Evolutionary conservation across 345 rosid genomes (phyloP), one percentile per base, ranked within the genome.

Genomic region (Bruguiera sexangula): DNA sequence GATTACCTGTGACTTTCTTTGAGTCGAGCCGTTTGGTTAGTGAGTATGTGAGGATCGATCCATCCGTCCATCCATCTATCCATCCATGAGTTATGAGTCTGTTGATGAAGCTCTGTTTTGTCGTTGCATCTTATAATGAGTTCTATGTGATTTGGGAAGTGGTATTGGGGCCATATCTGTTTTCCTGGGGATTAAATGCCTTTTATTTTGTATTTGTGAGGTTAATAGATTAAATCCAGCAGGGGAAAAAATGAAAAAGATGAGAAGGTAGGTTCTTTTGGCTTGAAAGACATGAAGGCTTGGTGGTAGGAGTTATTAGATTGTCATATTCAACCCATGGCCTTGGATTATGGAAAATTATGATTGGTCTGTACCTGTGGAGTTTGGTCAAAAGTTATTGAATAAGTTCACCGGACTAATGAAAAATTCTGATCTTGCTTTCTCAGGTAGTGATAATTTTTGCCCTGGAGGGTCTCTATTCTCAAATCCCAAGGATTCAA

Each of bases 401-500:
- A 6, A 24, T 27, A 3, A 5, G 19, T 26, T 60, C 36, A 56
- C 24, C 16, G 10, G 10, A 55, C 31, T 68, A 21, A 75, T 16
- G 37, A 24, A 57, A 8, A 22, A 0, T 63, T 22, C 19, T 76
- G 53, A 3, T 61, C 54, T 54, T 43, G 63, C 21, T 29, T 63
- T 63, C 6, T 50, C 78, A 96, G 98, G 89, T 58, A 86, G 82
- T 80, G 90, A 82, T 73, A 94, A 86, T 69, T 89, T 85, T 81
- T 90, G 72, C 84, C 78, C 80, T 63, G 82, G 84, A 73, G 96
- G 87, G 67, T 76, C 94, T 3, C 65, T 92, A 67, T 85, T 81
- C 87, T 68, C 91, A 64, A 92, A 88, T 68, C 96, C 90, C 59
- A 92, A 89, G 80, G 97, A 90, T 52, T 24, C 85, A 4, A 82